These are phyloP conservation scores for Collybiopsis luxurians DNA, from an alignment of 768 basidiomycete genomes.

Conservation along the genomic window DNA sequence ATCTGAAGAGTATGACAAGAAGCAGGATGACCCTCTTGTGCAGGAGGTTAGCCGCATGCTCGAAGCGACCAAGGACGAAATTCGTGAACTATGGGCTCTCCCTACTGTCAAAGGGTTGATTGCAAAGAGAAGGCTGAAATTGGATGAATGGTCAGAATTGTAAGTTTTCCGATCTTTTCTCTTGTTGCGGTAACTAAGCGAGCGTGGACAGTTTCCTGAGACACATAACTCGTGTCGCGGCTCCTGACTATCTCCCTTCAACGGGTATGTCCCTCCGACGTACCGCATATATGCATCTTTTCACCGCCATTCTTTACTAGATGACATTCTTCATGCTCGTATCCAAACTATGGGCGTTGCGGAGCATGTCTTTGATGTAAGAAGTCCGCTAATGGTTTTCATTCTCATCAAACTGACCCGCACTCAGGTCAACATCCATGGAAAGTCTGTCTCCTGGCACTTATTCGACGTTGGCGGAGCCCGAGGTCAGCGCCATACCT, in stretches of 20 bases:
- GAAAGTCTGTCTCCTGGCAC: conserved; percentile 73
- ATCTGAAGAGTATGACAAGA: conserved; percentile 25
- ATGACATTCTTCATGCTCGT: conserved; percentile 86
- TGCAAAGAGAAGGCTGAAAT: conserved; percentile 62
- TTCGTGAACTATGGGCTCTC: conserved; percentile 71
- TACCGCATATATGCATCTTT: conserved; percentile 20
- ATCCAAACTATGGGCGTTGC: conserved; percentile 89
- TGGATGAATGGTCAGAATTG: conserved; percentile 91
- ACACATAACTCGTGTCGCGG: conserved; percentile 69
- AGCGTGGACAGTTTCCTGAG: conserved; percentile 53
- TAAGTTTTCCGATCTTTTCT: conserved; percentile 36
- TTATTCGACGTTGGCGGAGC: conserved; percentile 73
- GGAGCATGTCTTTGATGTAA: conserved; percentile 78
- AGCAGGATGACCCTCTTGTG: conserved; percentile 50
- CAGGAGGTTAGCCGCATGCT: conserved; percentile 63
- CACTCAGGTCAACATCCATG: conserved; percentile 55
- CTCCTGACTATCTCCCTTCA: conserved; percentile 67
- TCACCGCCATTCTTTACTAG: conserved; percentile 34
- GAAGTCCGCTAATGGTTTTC: neutral
- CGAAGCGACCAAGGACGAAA: conserved; percentile 56
- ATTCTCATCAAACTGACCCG: neutral
- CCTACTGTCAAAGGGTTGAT: conserved; percentile 69
- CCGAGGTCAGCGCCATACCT: conserved; percentile 69
- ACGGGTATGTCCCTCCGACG: conserved; percentile 46
- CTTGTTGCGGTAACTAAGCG: conserved; percentile 13